A percentile compares a stretch with the other conserved stretches of the same genome.
These are phyloP conservation scores for Colletotrichum sp. DNA, from an alignment of 2,329 filamentous ascomycete genomes.

Conservation along the genomic window DNA sequence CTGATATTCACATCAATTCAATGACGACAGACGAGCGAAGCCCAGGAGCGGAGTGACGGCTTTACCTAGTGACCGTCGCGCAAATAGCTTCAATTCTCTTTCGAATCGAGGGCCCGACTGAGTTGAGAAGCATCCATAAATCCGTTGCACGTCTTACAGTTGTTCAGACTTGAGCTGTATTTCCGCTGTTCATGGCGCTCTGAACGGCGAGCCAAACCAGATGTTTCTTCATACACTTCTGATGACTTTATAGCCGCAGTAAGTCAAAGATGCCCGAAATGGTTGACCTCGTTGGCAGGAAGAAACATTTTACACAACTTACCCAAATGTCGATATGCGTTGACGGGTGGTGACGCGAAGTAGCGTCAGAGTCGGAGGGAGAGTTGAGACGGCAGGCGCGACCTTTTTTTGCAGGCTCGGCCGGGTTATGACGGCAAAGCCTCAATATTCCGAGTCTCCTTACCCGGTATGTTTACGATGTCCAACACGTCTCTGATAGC, in stretches of 20 bases:
- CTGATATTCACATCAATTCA: too few relatives aligned
- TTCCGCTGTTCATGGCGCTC: neutral
- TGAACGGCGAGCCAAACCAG: neutral
- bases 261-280: neutral
- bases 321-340: neutral
- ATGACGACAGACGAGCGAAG: too few relatives aligned
- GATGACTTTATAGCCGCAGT: neutral
- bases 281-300: neutral
- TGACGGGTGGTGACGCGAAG: neutral
- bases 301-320: neutral
- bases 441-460: neutral
- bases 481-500: fast-evolving
- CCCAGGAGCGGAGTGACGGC: too few relatives aligned
- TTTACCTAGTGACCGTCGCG: too few relatives aligned
- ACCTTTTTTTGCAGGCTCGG: neutral
- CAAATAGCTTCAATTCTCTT: neutral
- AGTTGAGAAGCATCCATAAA: neutral
- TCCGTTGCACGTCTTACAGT: neutral
- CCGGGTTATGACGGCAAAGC: too few relatives aligned
- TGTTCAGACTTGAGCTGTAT: neutral
- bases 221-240: neutral
- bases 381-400: neutral
- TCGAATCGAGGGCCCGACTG: neutral
- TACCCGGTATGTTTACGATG: fast-evolving
- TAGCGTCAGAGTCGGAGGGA: neutral